Percentiles rank a stretch among this genome's conserved stretches.
phyloP scores from a whole-genome alignment of 352 stramenopile species.

The Nothophytophthora sp. region DNA sequence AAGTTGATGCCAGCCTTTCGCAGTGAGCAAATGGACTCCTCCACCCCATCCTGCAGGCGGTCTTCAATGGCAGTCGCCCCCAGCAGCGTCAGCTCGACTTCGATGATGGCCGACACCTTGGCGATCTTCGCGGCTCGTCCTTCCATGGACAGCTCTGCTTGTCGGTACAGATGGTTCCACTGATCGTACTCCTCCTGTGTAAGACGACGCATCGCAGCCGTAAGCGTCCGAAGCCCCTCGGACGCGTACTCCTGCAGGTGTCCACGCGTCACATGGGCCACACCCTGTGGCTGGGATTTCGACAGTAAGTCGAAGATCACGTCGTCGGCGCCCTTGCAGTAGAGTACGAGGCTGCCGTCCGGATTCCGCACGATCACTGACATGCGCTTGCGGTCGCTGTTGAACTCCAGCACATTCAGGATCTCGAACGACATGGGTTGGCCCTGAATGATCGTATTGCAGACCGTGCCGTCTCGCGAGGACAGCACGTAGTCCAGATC shows the following conservation, averaged over 20 bases:
- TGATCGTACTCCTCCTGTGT: conserved; percentile 71
- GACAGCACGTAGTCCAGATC: conserved; percentile 77
- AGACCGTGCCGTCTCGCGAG: conserved; percentile 66
- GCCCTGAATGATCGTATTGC: conserved; percentile 69
- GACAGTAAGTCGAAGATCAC: conserved; percentile 77
- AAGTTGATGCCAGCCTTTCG: conserved; percentile 95
- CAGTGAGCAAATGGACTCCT: conserved; percentile 92
- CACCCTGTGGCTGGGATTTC: conserved; percentile 69
- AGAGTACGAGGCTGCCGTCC: conserved; percentile 70
- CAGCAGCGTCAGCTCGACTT: conserved; percentile 86
- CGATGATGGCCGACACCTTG: conserved; percentile 77
- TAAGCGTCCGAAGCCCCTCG: conserved; percentile 75
- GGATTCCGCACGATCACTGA: conserved; percentile 94
- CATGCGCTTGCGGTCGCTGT: conserved; percentile 98
- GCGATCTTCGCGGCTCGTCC: conserved; percentile 74
- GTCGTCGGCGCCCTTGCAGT: conserved; percentile 87
- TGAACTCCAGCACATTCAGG: conserved; percentile 98
- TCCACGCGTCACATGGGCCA: conserved; percentile 75
- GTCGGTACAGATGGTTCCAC: conserved; percentile 70
- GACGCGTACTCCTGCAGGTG: conserved; percentile 87
- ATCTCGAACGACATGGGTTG: conserved; percentile 87
- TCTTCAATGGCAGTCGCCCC: conserved; percentile 94
- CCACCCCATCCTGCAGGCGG: conserved; percentile 91
- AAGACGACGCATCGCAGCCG: conserved; percentile 70
- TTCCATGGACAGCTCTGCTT: conserved; percentile 79